Evolutionary conservation across 768 basidiomycete genomes (phyloP), one percentile per base, ranked within the genome.

Genomic region (Tulasnella sp.): DNA sequence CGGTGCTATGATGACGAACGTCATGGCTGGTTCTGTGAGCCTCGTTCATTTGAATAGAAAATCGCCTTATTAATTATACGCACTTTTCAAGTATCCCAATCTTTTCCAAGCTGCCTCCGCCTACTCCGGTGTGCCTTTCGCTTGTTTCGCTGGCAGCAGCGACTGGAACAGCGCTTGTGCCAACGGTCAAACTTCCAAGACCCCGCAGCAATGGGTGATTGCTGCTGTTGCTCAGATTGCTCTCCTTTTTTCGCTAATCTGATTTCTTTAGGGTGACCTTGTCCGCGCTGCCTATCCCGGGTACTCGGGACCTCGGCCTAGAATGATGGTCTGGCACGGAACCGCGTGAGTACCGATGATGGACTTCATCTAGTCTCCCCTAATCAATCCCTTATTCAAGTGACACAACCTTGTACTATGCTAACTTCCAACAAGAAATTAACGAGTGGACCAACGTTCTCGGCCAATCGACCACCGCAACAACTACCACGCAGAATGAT

Each of bases 1-100:
- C 3, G 88, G 88, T 58, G 84, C 84, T 75, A 89, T 89, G 88
- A 89, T 89, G 88, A 88, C 88, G 75, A 87, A 86, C 79, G 88
- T 88, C 34, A 82, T 89, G 54, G 82, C 83, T 68, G 88, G 87
- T 40, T 85, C 86, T 4, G 49, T 52, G n/a, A 22, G 49, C 17
- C 17, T n/a, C 4, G n/a, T n/a, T 88, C 25, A 11, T 29, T 19
- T 19, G 15, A 22, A 38, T 19, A 8, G 5, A 4, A 22, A 31
- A 12, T 6, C 9, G 37, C 75, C 19, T 76, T 22, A 34, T 29
- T n/a, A 22, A 9, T n/a, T n/a, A n/a, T 9, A 67, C 14, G 17
- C 17, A 7, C 17, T 22, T 52, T 52, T 22, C 7, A 52, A 52
- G n/a, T 77, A 77, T 19, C 76, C 88, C 15, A 86, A 89, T 75